phyloP scores from a whole-genome alignment of 495 filamentous ascomycete species.

The Hypoxylon rickii region DNA sequence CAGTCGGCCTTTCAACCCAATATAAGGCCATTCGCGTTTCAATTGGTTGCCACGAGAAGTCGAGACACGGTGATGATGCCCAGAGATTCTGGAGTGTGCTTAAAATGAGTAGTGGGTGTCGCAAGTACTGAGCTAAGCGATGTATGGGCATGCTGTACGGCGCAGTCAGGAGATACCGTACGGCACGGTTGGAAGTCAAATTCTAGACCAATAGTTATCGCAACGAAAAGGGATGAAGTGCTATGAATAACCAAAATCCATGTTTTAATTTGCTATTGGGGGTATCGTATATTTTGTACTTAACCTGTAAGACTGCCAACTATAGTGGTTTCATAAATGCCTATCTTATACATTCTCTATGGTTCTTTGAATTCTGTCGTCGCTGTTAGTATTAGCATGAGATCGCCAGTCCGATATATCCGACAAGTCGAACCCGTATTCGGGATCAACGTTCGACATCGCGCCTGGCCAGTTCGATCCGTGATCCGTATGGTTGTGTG shows the following conservation, averaged over 20 bases:
- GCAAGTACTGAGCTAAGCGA: too few relatives aligned
- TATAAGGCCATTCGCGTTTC: background rate
- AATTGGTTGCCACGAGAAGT: too few relatives aligned
- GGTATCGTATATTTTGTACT: too few relatives aligned
- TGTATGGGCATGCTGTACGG: too few relatives aligned
- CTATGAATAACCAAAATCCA: background rate
- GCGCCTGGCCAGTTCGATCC: background rate
- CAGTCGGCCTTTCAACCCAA: background rate
- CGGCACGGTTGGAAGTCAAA: background rate
- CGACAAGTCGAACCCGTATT: slow-evolving; percentile 19
- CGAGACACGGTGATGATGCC: too few relatives aligned
- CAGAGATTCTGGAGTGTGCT: too few relatives aligned
- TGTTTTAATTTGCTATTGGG: slow-evolving; percentile 12
- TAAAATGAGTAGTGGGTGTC: too few relatives aligned
- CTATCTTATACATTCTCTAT: slow-evolving; percentile 10
- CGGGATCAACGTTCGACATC: slow-evolving; percentile 7
- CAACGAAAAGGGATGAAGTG: background rate
- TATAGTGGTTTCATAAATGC: too few relatives aligned
- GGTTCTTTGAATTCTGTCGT: slow-evolving; percentile 9
- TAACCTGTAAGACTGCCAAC: too few relatives aligned
- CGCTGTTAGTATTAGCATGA: background rate
- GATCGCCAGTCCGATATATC: slow-evolving; percentile 9
- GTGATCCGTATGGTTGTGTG: slow-evolving; percentile 5
- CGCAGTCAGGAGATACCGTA: background rate
- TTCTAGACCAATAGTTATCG: too few relatives aligned